A percentile compares a stretch with the other conserved stretches of the same genome.
phyloP scores from a whole-genome alignment of 441 rosid genomes.

The Pelargonium cotyledonis region DNA sequence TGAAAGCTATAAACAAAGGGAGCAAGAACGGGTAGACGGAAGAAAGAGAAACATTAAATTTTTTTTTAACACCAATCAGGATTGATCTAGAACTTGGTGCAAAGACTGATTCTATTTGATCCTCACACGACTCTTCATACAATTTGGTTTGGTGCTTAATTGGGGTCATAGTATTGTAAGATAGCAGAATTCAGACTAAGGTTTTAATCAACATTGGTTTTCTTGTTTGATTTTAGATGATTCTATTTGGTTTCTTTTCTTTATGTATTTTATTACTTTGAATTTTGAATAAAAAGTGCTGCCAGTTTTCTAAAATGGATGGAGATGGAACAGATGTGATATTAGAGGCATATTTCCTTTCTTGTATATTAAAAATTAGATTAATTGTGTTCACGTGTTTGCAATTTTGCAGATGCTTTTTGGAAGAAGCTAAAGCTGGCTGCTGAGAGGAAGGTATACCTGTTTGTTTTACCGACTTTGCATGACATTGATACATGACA shows the following conservation, averaged over 20 bases:
- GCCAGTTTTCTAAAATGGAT: background rate
- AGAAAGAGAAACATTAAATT: too few species aligned
- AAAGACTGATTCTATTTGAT: too few species aligned
- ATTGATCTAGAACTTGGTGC: too few species aligned
- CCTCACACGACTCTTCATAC: too few species aligned
- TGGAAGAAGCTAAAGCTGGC: slow-evolving; percentile 67
- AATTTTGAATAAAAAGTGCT: too few species aligned
- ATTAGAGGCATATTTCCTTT: background rate
- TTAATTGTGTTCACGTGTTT: background rate
- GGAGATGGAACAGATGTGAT: background rate
- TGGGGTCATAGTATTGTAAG: too few species aligned
- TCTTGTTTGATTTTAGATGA: background rate
- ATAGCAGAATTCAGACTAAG: too few species aligned
- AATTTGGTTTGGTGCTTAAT: too few species aligned
- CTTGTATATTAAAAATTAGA: background rate
- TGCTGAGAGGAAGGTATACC: slow-evolving; percentile 55
- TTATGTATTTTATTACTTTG: background rate
- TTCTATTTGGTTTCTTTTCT: background rate
- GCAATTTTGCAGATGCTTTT: slow-evolving; percentile 47
- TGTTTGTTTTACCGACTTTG: background rate
- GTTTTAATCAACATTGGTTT: too few species aligned
- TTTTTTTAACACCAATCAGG: too few species aligned
- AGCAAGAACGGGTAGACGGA: too few species aligned
- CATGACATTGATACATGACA: background rate
- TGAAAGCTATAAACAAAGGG: too few species aligned